Base-by-base conservation (phyloP, 148 eudicot genomes). In the Rhododendron griersonianum region DNA sequence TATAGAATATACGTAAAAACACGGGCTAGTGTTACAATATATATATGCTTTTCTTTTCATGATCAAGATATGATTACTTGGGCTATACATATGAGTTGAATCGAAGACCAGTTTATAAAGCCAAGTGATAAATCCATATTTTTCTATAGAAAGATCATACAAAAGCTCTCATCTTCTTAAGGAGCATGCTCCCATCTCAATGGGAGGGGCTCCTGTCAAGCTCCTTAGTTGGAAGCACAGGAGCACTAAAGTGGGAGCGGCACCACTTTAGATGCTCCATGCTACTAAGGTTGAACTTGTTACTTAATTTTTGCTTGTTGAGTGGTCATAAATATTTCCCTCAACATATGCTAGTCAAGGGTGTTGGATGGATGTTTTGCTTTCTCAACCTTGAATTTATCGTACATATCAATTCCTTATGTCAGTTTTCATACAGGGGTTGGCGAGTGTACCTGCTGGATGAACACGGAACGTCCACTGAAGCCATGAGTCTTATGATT, bases 401-500 rank as follows among this genome's bases (percentile, higher is more conserved):
- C n/a, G 1, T 55, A 2, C n/a, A 35, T 61, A 61, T 23, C 11
- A 71, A 21, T 61, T 45, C 45, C 55, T 83, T n/a, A 25, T 67
- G 28, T 83, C 39, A 25, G 30, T 25, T 63, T 63, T 25, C 77
- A 9, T 81, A 33, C 65, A 81, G 83, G 39, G 83, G 83, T 53
- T 80, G 83, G 83, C 57, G 83, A 80, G 65, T 80, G 16, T 80
- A 80, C 65, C 83, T 81, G n/a, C 83, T 30, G 83, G 83, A 81
- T 33, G 67, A 81, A 33, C 65, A 81, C 10, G 83, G 83, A 35
- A 81, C 45, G 11, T 44, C 81, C 45, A 45, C 18, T 45, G 85
- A 83, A 16, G 88, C 88, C 71, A 74, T 81, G 88, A 75, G 45
- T 76, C 85, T 55, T 19, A 86, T 86, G 88, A 74, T 86, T 55